Percentiles rank a stretch among this genome's conserved stretches.
These are phyloP conservation scores for Suhomyces coccinellae DNA, from an alignment of 1,139 yeast species.

Conservation along the genomic window DNA sequence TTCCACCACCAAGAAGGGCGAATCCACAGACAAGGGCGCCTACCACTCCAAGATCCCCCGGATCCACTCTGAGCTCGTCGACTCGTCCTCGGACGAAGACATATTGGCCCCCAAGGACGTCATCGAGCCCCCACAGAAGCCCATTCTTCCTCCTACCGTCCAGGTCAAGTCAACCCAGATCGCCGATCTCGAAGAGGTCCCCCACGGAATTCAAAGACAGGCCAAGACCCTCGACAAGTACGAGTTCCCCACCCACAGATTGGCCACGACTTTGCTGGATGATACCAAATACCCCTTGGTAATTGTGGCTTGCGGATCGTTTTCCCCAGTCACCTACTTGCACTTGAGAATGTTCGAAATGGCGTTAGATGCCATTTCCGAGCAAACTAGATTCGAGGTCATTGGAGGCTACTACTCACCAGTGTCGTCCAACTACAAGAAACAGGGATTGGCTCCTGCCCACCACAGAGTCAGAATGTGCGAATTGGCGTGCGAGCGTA, in stretches of 20 bases:
- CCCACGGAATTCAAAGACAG: slow-evolving; percentile 88
- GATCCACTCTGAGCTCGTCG: slow-evolving; percentile 41
- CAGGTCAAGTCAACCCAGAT: slow-evolving; percentile 66
- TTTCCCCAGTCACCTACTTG: slow-evolving; percentile 91
- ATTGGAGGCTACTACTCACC: slow-evolving; percentile 98
- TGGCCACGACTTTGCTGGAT: slow-evolving; percentile 70
- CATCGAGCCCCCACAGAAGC: slow-evolving; percentile 1
- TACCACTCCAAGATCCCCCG: slow-evolving; percentile 44
- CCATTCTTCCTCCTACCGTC: slow-evolving; percentile 44
- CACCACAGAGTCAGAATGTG: slow-evolving; percentile 95
- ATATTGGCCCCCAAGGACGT: slow-evolving; percentile 9
- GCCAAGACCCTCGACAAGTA: slow-evolving; percentile 69
- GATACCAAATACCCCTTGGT: slow-evolving; percentile 85
- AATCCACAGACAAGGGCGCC: slow-evolving; percentile 15
- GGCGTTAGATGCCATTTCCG: slow-evolving; percentile 94
- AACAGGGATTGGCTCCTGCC: slow-evolving; percentile 89
- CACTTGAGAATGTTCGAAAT: slow-evolving; percentile 97
- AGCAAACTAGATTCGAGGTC: slow-evolving; percentile 90
- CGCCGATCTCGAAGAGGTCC: slow-evolving; percentile 95
- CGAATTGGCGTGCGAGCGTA: slow-evolving; percentile 95
- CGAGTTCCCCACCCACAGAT: slow-evolving; percentile 81
- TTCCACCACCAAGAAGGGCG: slow-evolving; percentile 19
- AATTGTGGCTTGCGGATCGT: slow-evolving; percentile 95
- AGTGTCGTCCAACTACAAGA: slow-evolving; percentile 89
- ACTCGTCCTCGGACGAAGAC: slow-evolving; percentile 36